A percentile compares a stretch with the other conserved stretches of the same genome.
Evolutionary conservation across 1,284 basidiomycete species (phyloP).

Genomic region (Takashimella tepidaria): DNA sequence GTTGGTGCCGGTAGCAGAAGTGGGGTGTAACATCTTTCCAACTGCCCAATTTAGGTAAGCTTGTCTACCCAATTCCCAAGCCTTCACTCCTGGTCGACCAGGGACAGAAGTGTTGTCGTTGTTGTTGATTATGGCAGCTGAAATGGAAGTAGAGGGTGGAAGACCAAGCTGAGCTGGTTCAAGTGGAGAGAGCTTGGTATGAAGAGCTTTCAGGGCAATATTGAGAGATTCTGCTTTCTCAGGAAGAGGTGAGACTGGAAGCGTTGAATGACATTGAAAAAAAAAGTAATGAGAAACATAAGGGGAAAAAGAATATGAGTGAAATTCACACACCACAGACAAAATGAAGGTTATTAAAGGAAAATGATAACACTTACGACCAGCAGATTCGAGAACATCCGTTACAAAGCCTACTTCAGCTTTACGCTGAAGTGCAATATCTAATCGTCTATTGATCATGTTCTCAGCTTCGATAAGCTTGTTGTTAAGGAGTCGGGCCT

Average conservation of each 20-base stretch:
- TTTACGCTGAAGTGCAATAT: slow-evolving; percentile 36
- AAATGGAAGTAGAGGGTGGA: background rate
- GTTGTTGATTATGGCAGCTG: too few relatives aligned
- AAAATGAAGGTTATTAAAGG: background rate
- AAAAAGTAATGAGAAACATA: background rate
- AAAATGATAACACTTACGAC: slow-evolving; percentile 21
- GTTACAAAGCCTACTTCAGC: slow-evolving; percentile 44
- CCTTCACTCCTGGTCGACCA: slow-evolving; percentile 22
- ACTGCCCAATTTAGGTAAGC: slow-evolving; percentile 47
- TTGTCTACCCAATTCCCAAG: slow-evolving; percentile 46
- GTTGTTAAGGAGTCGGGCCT: slow-evolving; percentile 34
- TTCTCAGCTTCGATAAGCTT: slow-evolving; percentile 39
- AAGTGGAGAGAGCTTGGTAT: slow-evolving; percentile 26
- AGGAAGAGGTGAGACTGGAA: slow-evolving; percentile 38
- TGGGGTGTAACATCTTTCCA: slow-evolving; percentile 19
- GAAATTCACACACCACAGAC: too few relatives aligned
- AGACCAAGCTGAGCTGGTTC: slow-evolving; percentile 15
- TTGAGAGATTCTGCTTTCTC: slow-evolving; percentile 22
- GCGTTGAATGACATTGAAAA: background rate
- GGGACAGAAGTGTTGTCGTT: background rate
- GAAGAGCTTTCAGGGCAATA: slow-evolving; percentile 25
- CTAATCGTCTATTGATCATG: slow-evolving; percentile 34
- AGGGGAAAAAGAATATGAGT: background rate
- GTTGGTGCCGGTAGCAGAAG: background rate
- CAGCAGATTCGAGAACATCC: slow-evolving; percentile 27